Evolutionary conservation across 2,329 filamentous ascomycete genomes (phyloP).

Genomic region (Aspergillus bombycis): DNA sequence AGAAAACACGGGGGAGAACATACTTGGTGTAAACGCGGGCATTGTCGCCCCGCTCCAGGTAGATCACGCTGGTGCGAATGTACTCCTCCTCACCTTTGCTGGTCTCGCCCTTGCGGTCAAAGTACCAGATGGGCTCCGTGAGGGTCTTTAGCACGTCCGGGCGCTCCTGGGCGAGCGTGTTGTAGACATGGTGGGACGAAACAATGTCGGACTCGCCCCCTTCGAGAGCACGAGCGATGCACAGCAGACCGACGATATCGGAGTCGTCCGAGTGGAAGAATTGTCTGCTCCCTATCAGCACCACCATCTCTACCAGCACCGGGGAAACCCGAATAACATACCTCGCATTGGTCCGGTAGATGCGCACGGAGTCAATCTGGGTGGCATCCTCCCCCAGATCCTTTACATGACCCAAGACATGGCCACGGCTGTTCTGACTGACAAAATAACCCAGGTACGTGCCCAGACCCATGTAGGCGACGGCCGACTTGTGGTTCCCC

Average conservation of each 20-base stretch:
- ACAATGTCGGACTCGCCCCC: constrained; percentile 85
- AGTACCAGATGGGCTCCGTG: constrained; percentile 83
- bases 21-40: constrained; percentile 74
- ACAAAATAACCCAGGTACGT: constrained; percentile 87
- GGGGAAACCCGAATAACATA: constrained; percentile 30
- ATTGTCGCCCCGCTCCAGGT: constrained; percentile 70
- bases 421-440: constrained; percentile 80
- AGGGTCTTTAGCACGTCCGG: constrained; percentile 78
- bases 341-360: constrained; percentile 83
- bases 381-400: constrained; percentile 80
- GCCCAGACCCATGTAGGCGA: constrained; percentile 88
- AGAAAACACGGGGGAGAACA: constrained; percentile 18
- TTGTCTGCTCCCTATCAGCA: constrained; percentile 53
- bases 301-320: not conserved
- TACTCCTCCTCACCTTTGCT: constrained; percentile 74
- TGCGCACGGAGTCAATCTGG: constrained; percentile 83
- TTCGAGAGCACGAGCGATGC: constrained; percentile 74
- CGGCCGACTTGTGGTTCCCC: constrained; percentile 77
- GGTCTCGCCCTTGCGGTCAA: constrained; percentile 86
- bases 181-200: constrained; percentile 79
- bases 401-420: constrained; percentile 87
- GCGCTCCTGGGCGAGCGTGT: constrained; percentile 71
- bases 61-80: constrained; percentile 73
- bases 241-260: constrained; percentile 82
- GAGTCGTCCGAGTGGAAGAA: constrained; percentile 85